Base-by-base conservation (phyloP, 192 early-diverging fungal species). In the Fimicolochytrium jonesii region DNA sequence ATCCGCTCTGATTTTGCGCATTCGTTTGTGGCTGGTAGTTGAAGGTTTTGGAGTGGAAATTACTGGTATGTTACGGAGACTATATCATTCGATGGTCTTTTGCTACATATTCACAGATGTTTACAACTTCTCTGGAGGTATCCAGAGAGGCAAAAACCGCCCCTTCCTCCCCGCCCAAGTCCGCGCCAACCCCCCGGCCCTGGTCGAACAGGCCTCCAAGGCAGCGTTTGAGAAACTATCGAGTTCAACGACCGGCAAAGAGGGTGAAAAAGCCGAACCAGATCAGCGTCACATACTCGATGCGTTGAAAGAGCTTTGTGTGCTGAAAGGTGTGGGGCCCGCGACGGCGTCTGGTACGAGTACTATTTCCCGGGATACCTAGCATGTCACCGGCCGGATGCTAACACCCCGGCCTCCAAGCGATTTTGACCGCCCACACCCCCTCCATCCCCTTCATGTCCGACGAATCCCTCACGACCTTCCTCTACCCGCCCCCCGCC, bases 341-440 rank as follows among this genome's bases (percentile, higher is more conserved):
- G 60, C 60, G 17, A 62, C 60, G 15, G 60, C 60, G 7, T 62
- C 60, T 10, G n/a, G n/a, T n/a, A n/a, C n/a, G n/a, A n/a, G n/a
- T n/a, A n/a, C n/a, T n/a, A n/a, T n/a, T n/a, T n/a, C n/a, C n/a
- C n/a, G n/a, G n/a, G n/a, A n/a, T n/a, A n/a, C n/a, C n/a, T n/a
- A n/a, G n/a, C n/a, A n/a, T n/a, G n/a, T n/a, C n/a, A n/a, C n/a
- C n/a, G n/a, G n/a, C n/a, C n/a, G n/a, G n/a, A n/a, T n/a, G n/a
- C n/a, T n/a, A n/a, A n/a, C n/a, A n/a, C n/a, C n/a, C n/a, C n/a
- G n/a, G n/a, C n/a, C n/a, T 23, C 13, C 18, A 50, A 22, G 47
- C 62, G 6, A 53, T 64, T 1, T 53, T 64, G 1, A 44, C 50
- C 22, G 62, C 62, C 10, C 41, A 55, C 30, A 23, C 31, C 33